Evolutionary conservation across 108 stramenopile species (phyloP).

Genomic region (Cyclotella distinguenda): DNA sequence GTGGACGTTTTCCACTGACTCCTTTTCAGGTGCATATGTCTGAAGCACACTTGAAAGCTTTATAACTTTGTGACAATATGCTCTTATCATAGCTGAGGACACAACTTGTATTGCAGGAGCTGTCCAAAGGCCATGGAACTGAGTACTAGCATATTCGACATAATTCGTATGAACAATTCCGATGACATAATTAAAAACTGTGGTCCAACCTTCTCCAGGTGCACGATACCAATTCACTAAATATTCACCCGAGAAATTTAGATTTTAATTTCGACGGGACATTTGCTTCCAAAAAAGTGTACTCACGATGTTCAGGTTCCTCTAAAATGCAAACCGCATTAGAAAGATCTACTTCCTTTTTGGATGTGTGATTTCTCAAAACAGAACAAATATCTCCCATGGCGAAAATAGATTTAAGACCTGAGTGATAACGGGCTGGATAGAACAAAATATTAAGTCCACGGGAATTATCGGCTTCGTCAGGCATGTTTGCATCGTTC

Average conservation of each 20-base stretch:
- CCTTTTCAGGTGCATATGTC: slow-evolving; percentile 81
- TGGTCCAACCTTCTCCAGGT: slow-evolving; percentile 85
- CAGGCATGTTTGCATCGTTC: slow-evolving; percentile 60
- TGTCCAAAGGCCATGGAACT: slow-evolving; percentile 47
- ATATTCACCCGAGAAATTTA: background rate
- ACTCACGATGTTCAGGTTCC: slow-evolving; percentile 79
- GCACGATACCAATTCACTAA: slow-evolving; percentile 84
- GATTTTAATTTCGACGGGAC: background rate
- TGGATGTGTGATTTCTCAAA: slow-evolving; percentile 41
- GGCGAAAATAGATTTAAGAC: slow-evolving; percentile 69
- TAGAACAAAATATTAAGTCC: slow-evolving; percentile 71
- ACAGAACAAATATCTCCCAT: slow-evolving; percentile 79
- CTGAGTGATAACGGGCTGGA: slow-evolving; percentile 70
- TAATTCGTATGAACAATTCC: slow-evolving; percentile 87
- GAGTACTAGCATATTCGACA: slow-evolving; percentile 40
- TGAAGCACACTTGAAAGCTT: slow-evolving; percentile 79
- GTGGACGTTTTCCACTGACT: slow-evolving; percentile 79
- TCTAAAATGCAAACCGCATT: slow-evolving; percentile 71
- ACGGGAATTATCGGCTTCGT: slow-evolving; percentile 52
- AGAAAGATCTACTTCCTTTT: slow-evolving; percentile 15
- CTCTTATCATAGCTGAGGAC: slow-evolving; percentile 81
- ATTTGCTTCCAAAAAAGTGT: background rate
- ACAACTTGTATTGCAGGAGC: slow-evolving; percentile 79
- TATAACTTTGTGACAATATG: slow-evolving; percentile 89
- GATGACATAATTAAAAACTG: slow-evolving; percentile 79